These are phyloP conservation scores for Yamadazyma diddensiae DNA, from an alignment of 1,139 yeast species.

Conservation along the genomic window DNA sequence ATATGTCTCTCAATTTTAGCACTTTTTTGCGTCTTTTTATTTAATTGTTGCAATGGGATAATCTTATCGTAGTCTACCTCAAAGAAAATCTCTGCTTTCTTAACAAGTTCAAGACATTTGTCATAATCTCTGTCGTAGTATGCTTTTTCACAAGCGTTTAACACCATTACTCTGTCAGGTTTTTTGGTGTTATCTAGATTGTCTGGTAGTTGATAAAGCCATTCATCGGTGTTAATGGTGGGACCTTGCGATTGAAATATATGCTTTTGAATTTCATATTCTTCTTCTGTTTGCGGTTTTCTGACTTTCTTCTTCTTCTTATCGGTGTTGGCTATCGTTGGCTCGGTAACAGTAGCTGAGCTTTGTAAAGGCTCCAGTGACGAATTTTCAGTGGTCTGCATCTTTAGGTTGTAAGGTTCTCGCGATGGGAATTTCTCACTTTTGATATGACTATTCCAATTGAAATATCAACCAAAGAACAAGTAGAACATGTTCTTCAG, in stretches of 20 bases:
- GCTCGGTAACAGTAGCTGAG: no score
- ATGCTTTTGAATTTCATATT: conserved; percentile 40
- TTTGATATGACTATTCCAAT: conserved; percentile 5
- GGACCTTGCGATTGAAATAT: conserved; percentile 53
- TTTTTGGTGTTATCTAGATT: conserved; percentile 26
- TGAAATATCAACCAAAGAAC: conserved; percentile 38
- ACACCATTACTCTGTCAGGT: conserved; percentile 31
- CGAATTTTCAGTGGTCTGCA: no score
- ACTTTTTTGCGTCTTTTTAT: conserved; percentile 26
- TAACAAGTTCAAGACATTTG: conserved; percentile 38
- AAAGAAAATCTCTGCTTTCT: conserved; percentile 27
- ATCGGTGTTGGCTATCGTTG: no score
- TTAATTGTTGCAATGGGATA: conserved; percentile 22
- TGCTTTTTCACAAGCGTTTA: conserved; percentile 48
- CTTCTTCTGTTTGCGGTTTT: conserved; percentile 59
- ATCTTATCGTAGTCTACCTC: conserved; percentile 23
- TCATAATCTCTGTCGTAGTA: conserved; percentile 47
- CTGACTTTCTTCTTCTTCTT: conserved; percentile 19
- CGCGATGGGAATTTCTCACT: neutral
- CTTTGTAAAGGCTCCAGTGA: no score
- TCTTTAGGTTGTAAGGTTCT: no score
- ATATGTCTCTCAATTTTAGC: conserved; percentile 43
- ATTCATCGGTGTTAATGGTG: conserved; percentile 40
- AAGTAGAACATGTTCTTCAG: conserved; percentile 53
- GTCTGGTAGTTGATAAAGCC: conserved; percentile 35